A percentile compares a stretch with the other conserved stretches of the same genome.
Evolutionary conservation across 352 stramenopile genomes (phyloP).

Genomic region (Phytophthora quininea): DNA sequence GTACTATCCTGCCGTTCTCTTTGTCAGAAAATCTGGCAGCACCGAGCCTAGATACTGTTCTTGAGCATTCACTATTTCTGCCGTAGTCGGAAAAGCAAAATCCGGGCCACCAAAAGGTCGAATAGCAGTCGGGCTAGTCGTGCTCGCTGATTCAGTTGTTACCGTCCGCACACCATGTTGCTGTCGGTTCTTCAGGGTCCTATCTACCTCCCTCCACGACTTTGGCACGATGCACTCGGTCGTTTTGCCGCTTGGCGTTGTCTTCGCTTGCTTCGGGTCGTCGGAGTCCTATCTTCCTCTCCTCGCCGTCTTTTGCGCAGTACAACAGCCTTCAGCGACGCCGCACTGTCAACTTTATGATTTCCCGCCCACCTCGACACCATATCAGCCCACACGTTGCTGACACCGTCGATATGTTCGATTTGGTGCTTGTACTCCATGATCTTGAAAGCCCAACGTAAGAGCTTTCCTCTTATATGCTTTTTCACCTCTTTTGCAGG

Average conservation of each 20-base stretch:
- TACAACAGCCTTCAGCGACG: neutral
- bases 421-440: constrained; percentile 20
- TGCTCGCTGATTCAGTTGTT: neutral
- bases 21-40: neutral
- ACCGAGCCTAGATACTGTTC: neutral
- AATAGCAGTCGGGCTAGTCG: neutral
- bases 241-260: no score
- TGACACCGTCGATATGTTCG: constrained; percentile 9
- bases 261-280: neutral
- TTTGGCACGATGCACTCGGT: no score
- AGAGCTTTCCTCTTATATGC: constrained; percentile 7
- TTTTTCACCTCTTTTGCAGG: constrained; percentile 13
- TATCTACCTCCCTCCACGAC: constrained; percentile 11
- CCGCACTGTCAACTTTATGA: no score
- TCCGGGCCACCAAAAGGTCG: constrained; percentile 1
- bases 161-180: neutral
- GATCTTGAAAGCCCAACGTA: constrained; percentile 10
- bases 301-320: constrained; percentile 2
- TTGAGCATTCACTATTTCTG: constrained; percentile 1
- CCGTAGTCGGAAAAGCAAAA: constrained; percentile 6
- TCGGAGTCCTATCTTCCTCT: constrained; percentile 8
- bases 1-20: neutral
- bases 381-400: constrained; percentile 26
- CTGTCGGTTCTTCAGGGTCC: constrained; percentile 3
- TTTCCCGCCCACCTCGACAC: constrained; percentile 7